These are phyloP conservation scores for Eucommia ulmoides DNA, from an alignment of 257 asterid species.

Conservation along the genomic window DNA sequence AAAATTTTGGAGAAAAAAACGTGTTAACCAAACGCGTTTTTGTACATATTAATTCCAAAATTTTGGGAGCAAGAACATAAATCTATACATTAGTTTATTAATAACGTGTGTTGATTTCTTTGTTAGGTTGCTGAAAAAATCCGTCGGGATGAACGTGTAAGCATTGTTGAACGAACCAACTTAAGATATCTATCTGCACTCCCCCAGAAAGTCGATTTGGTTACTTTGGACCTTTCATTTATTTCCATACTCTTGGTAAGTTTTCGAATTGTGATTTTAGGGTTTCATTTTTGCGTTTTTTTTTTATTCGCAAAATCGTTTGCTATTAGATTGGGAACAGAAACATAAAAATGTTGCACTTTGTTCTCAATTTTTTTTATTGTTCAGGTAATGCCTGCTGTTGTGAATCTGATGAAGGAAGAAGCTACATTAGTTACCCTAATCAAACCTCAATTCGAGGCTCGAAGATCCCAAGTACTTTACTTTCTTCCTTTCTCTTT, in stretches of 20 bases:
- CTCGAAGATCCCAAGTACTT: conserved; percentile 75
- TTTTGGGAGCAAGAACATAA: too few species aligned
- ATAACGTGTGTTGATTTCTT: conserved; percentile 10
- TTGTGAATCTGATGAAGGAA: conserved; percentile 69
- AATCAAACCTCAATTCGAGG: conserved; percentile 95
- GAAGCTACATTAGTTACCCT: conserved; percentile 61
- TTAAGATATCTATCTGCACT: conserved; percentile 82
- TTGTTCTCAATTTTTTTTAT: conserved; percentile 4
- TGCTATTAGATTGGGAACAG: too few species aligned
- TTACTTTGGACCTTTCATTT: conserved; percentile 91
- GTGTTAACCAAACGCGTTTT: too few species aligned
- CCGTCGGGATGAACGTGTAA: conserved; percentile 60
- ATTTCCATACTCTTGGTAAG: conserved; percentile 81
- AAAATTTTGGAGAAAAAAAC: too few species aligned
- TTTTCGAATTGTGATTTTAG: conserved; percentile 4
- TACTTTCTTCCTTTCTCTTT: conserved; percentile 6
- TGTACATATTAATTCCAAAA: too few species aligned
- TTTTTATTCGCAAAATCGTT: too few species aligned
- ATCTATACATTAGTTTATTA: too few species aligned
- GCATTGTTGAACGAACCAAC: conserved; percentile 78
- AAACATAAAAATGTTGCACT: too few species aligned
- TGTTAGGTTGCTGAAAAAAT: conserved; percentile 87
- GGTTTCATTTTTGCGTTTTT: not conserved
- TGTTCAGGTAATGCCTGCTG: conserved; percentile 92
- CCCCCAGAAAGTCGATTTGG: conserved; percentile 88